Evolutionary conservation across 192 early-diverging fungal species (phyloP).

Genomic region (Coemansia sp.): DNA sequence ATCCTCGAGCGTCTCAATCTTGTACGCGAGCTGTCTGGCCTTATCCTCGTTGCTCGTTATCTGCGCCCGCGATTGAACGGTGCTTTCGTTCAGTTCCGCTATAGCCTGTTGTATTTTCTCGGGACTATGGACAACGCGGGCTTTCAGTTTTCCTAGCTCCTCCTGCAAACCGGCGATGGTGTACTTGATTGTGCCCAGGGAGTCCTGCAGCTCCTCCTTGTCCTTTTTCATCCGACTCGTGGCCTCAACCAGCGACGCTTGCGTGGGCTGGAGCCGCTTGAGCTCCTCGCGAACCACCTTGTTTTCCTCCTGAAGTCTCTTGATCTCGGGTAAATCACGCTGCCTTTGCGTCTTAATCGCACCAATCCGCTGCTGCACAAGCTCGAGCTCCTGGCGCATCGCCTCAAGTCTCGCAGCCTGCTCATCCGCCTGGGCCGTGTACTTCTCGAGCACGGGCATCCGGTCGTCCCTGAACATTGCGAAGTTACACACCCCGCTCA

Average conservation of each 20-base stretch:
- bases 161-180: conserved; percentile 57
- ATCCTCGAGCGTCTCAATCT: conserved; percentile 59
- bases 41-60: conserved; percentile 55
- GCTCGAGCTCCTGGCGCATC: conserved; percentile 57
- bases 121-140: conserved; percentile 73
- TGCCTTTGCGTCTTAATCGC: conserved; percentile 55
- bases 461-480: conserved; percentile 86
- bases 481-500: conserved; percentile 88
- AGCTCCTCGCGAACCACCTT: conserved; percentile 57
- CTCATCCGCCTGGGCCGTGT: conserved; percentile 60
- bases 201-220: conserved; percentile 59
- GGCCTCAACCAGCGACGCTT: conserved; percentile 45
- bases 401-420: conserved; percentile 39
- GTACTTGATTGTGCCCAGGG: conserved; percentile 51
- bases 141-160: conserved; percentile 55
- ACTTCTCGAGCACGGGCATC: conserved; percentile 65
- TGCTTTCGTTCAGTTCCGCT: conserved; percentile 58
- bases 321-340: conserved; percentile 57
- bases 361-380: conserved; percentile 60
- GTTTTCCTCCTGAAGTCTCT: conserved; percentile 57
- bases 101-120: conserved; percentile 72
- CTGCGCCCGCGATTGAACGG: conserved; percentile 51
- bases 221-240: conserved; percentile 54
- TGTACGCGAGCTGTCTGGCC: conserved; percentile 56
- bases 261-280: conserved; percentile 49